Base-by-base conservation (phyloP, 352 stramenopile genomes). In the Globisporangium splendens region DNA sequence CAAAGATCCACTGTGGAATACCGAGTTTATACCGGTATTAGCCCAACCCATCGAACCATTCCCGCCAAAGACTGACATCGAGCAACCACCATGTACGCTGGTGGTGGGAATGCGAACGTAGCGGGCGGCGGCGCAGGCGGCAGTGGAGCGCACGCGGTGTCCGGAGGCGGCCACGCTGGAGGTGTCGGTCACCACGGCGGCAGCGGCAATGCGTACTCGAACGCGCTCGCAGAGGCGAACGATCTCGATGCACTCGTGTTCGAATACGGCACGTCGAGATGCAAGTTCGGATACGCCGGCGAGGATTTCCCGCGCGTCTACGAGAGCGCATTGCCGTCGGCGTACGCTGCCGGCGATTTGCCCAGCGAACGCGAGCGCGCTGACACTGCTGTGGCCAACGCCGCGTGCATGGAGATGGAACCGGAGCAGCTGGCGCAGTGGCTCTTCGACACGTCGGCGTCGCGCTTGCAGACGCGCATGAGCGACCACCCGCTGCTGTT, bases 301-400 rank as follows among this genome's bases (percentile, higher is more conserved):
- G 88, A 96, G 63, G 88, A 96, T 56, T 91, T 88, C 52, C 88
- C 88, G 43, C 85, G 85, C 41, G 78, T 91, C 20, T 89, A 68
- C 53, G 81, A 91, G 61, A 70, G 60, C 22, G 70, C 77, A 8
- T 31, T 83, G 17, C 33, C 59, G 1, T 21, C 53, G 4, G 21
- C 63, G 6, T 54, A 66, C 41, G 55, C 50, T 8, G 59, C 61
- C 21, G 63, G 69, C 22, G 44, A 52, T 17, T 51, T 62, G 10
- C 39, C 61, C 17, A 65, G 70, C 15, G 66, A 60, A 22, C 58
- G 59, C 22, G 66, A 56, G 38, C 48, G 43, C 46, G 49, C 43
- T 17, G 44, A 28, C 15, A 56, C 56, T 21, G 51, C 46, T 3
- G 61, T 46, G 14, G 56, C 50, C 21, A 41, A 53, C 28, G 72